Evolutionary conservation across 2,329 filamentous ascomycete genomes (phyloP), one percentile per base, ranked within the genome.

Genomic region (Monosporascus sp.): DNA sequence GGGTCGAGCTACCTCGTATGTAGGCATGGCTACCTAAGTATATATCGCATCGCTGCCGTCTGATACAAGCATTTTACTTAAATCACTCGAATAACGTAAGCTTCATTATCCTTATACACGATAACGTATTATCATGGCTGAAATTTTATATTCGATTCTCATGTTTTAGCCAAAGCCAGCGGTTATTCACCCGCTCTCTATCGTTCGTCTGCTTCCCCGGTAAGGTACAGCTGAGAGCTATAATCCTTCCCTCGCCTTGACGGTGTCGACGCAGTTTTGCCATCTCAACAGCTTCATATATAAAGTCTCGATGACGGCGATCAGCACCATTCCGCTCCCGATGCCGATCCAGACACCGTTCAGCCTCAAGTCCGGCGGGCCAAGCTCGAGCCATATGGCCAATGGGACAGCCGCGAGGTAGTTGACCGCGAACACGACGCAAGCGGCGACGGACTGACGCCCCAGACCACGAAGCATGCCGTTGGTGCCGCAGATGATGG

Each of bases 391-490:
- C 70, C 70, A 73, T 7, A 72, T 64, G 1, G 72, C 69, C 26
- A 72, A 37, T 0, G 72, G 72, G 6, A 74, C 69, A 1, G 71
- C 70, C 11, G 55, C 67, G n/a, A 68, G 54, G 55, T 74, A 74
- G 50, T 74, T 72, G 24, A 72, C 63, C 1, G 53, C 55, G 2
- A 71, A 66, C 0, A 71, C 70, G 3, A 72, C 62, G 56, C 64
- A 71, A 3, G 69, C 72, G 6, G 70, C 71, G 3, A 72, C 55
- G 9, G 63, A 65, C 51, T 74, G 72, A n/a, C 65, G 64, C 1
- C 70, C 72, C 5, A 74, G 65, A 16, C 72, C 72, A 6, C 72
- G 67, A 19, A 74, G 63, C 54, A 72, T 58, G 17, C 72, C 71
- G 51, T 73, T 72, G 38, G 67, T 68, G 38, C 68, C 70, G 55